A percentile compares a stretch with the other conserved stretches of the same genome.
These are phyloP conservation scores for Hypericum androsaemum DNA, from an alignment of 345 rosid species.

Conservation along the genomic window DNA sequence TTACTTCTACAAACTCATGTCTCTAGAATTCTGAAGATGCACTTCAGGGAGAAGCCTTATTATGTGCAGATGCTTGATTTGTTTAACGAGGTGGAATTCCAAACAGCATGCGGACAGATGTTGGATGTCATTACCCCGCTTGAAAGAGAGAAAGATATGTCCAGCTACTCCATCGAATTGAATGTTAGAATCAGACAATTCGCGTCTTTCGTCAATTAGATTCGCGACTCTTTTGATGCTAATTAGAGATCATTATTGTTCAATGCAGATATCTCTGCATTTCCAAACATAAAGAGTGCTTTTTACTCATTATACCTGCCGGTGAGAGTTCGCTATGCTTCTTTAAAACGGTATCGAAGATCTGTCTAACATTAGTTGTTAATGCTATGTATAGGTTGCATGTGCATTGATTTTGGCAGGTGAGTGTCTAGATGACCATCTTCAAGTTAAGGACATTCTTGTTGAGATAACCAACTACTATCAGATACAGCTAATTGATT, in stretches of 20 bases:
- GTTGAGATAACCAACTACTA: background rate
- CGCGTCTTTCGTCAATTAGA: too few relatives aligned
- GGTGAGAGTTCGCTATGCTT: background rate
- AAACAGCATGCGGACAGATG: constrained; percentile 71
- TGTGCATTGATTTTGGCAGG: constrained; percentile 1
- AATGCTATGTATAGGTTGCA: background rate
- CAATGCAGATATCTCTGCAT: background rate
- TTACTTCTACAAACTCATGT: constrained; percentile 41
- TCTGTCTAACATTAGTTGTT: background rate
- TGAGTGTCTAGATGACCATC: background rate
- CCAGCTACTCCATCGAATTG: constrained; percentile 58
- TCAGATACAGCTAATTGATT: background rate
- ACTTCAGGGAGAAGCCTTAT: constrained; percentile 42
- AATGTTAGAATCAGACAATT: constrained; percentile 23
- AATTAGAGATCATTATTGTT: background rate
- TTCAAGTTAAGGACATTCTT: background rate
- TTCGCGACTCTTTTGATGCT: too few relatives aligned
- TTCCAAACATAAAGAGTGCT: background rate
- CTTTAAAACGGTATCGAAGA: background rate
- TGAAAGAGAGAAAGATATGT: constrained; percentile 59
- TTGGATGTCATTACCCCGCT: constrained; percentile 66
- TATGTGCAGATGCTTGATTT: constrained; percentile 46
- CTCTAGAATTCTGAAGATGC: constrained; percentile 37
- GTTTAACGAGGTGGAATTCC: constrained; percentile 68
- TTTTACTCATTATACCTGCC: constrained; percentile 3